Conservation (phyloP, 192 early-diverging fungal species). For the Helicostylum pulchrum region DNA sequence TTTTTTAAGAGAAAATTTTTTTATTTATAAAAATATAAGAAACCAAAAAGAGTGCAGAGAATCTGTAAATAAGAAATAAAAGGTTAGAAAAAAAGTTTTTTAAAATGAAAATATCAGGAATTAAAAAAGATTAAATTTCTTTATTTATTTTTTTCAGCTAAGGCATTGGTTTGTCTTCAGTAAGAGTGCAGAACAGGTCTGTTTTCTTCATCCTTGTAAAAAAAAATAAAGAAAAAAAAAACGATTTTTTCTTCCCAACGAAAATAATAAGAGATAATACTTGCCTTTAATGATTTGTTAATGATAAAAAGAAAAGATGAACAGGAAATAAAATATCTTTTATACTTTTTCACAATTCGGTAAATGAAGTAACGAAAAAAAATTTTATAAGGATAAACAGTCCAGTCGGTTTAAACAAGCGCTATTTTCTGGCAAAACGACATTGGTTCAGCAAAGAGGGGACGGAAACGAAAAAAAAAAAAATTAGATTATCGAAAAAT, state of each 20-base stretch:
- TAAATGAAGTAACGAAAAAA: no score
- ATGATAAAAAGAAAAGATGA: not conserved
- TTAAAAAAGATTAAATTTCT: not conserved
- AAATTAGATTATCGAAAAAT: no score
- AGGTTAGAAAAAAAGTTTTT: not conserved
- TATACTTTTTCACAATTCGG: conserved; percentile 5
- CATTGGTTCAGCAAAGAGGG: no score
- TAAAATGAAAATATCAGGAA: not conserved
- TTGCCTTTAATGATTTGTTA: not conserved
- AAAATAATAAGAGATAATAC: not conserved
- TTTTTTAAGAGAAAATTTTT: not conserved
- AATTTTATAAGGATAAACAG: no score
- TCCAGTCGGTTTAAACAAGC: no score
- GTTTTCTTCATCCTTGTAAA: conserved; percentile 13
- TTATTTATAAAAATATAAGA: not conserved
- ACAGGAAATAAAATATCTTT: not conserved
- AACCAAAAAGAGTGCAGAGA: not conserved
- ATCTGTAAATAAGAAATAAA: no score
- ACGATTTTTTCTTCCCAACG: not conserved
- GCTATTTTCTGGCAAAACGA: no score
- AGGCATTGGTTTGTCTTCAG: conserved; percentile 17
- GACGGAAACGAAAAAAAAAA: not conserved
- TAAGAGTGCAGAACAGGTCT: conserved; percentile 20
- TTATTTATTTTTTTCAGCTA: not conserved
- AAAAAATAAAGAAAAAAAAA: conserved; percentile 8